A percentile compares a stretch with the other conserved stretches of the same genome.
Conservation (phyloP, 192 early-diverging fungal genomes). For the Backusella tuberculispora region DNA sequence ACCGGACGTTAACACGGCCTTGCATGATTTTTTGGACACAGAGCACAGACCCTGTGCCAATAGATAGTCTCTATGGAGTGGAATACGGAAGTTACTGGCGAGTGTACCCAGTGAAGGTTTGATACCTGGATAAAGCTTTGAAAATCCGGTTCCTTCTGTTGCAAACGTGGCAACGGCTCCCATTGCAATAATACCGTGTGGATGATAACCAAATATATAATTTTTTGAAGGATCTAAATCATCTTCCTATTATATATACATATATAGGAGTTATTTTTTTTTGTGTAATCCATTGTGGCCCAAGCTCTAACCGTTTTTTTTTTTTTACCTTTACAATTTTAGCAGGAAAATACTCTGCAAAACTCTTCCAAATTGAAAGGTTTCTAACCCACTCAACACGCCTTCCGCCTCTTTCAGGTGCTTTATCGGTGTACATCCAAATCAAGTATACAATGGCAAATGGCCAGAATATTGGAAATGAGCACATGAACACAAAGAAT, state of each 20-base stretch:
- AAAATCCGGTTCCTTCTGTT: conserved; percentile 77
- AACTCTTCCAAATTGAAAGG: conserved; percentile 72
- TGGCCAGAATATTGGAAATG: conserved; percentile 55
- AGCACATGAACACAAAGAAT: neutral
- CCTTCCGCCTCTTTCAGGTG: conserved; percentile 80
- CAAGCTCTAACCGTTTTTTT: too few species aligned
- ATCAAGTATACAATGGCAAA: conserved; percentile 73
- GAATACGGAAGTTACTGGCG: conserved; percentile 79
- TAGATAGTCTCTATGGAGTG: conserved; percentile 84
- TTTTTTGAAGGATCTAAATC: conserved; percentile 82
- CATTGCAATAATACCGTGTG: conserved; percentile 85
- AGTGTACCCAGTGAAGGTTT: conserved; percentile 79
- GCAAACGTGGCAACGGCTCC: conserved; percentile 81
- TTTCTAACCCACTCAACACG: conserved; percentile 53
- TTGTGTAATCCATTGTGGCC: neutral
- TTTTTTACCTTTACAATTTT: conserved; percentile 65
- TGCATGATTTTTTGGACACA: conserved; percentile 74
- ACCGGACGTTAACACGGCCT: conserved; percentile 70
- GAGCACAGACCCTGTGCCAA: conserved; percentile 78
- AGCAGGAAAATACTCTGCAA: conserved; percentile 81
- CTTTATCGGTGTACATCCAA: conserved; percentile 76
- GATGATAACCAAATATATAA: conserved; percentile 92
- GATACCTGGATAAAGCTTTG: conserved; percentile 77
- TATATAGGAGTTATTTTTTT: neutral
- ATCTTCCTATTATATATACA: conserved; percentile 52